Evolutionary conservation across 2,329 filamentous ascomycete genomes (phyloP), one percentile per base, ranked within the genome.

Genomic region (Fusarium nygamai): DNA sequence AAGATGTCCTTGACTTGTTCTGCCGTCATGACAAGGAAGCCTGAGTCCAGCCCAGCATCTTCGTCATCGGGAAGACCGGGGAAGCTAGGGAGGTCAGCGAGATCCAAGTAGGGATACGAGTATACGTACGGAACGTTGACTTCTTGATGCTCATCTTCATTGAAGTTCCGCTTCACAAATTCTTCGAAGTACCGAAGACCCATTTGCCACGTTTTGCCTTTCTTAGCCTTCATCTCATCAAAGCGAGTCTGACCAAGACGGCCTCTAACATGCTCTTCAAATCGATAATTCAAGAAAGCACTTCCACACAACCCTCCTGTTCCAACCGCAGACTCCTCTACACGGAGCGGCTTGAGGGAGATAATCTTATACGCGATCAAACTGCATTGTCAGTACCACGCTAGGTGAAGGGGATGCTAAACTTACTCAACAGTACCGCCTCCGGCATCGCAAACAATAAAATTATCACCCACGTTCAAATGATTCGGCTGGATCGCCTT

Each of bases 151-250:
- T 94, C 93, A 53, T 94, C 92, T 77, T 93, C 92, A 79, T 93
- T 92, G 80, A 95, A 96, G 78, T 94, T 95, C 20, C 93, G 88
- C 83, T 96, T 96, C 20, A 96, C 93, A 79, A 94, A 95, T 79
- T 95, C 93, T 78, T 96, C 93, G 81, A 94, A 96, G 79, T 94
- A 95, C 63, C 90, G 89, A 58, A 95, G 84, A 5, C 91, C 93
- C 90, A 92, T 92, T 80, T 92, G 93, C 92, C 93, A 95, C 2
- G 92, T 94, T 82, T 93, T 94, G 7, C 88, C 89, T 81, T 94
- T 94, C 83, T 93, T 93, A 60, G 89, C 81, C 80, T 93, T 93
- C 92, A 96, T 94, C 82, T 91, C 89, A 36, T 92, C 89, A 78
- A 94, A 94, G 8, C 88, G 85, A 39, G 88, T 88, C 43, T 88